Conservation (phyloP, 176 grass and related monocot species). For the Avena sativa region DNA sequence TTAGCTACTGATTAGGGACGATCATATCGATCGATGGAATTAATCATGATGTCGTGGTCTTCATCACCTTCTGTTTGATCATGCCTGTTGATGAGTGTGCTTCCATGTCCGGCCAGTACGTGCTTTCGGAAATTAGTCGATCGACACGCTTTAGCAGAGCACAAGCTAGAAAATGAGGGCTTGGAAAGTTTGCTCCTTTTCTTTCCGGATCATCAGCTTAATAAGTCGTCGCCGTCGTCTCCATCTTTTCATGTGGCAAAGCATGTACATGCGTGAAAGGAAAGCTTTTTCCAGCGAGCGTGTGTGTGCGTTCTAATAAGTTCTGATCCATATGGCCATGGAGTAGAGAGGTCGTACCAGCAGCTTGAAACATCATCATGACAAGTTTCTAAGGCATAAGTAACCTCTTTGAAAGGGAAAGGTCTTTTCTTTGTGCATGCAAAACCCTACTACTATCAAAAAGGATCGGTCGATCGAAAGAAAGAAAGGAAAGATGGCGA, state of each 20-base stretch:
- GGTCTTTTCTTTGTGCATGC: conserved; percentile 32
- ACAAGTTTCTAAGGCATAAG: conserved; percentile 53
- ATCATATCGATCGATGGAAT: conserved; percentile 37
- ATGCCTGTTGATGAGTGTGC: background rate
- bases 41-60: conserved; percentile 16
- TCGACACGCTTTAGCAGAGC: conserved; percentile 33
- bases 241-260: conserved; percentile 58
- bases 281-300: conserved; percentile 47
- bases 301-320: conserved; percentile 34
- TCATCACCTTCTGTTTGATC: background rate
- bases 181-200: conserved; percentile 51
- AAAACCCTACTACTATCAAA: conserved; percentile 42
- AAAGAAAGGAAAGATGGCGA: conserved; percentile 14
- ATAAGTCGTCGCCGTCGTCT: conserved; percentile 43
- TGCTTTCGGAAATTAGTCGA: conserved; percentile 12
- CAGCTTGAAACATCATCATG: conserved; percentile 48
- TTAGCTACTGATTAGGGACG: conserved; percentile 40
- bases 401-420: conserved; percentile 15
- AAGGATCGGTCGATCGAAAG: background rate
- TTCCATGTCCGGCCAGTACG: conserved; percentile 8
- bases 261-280: conserved; percentile 42
- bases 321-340: conserved; percentile 44
- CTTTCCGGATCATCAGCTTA: conserved; percentile 10
- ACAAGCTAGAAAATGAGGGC: conserved; percentile 40
- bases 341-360: conserved; percentile 10